Evolutionary conservation across 179 eudicot species (phyloP).

Genomic region (Beta corolliflora): DNA sequence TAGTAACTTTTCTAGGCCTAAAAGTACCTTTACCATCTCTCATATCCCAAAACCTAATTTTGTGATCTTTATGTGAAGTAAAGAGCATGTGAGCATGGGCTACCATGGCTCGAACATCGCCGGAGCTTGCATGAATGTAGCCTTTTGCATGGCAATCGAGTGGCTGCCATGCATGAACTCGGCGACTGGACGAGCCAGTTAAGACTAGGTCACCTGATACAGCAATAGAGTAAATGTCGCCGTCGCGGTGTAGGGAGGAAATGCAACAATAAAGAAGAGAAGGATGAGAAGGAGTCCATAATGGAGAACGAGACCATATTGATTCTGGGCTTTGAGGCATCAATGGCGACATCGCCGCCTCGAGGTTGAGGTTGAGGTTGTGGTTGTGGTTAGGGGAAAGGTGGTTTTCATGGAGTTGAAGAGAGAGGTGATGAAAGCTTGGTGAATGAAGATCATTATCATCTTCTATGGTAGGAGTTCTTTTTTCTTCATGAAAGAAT

Average conservation of each 20-base stretch:
- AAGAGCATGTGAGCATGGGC: constrained; percentile 45
- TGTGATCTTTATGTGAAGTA: constrained; percentile 56
- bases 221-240: constrained; percentile 49
- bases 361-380: neutral
- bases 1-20: constrained; percentile 39
- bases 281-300: constrained; percentile 16
- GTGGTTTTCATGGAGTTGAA: neutral
- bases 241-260: constrained; percentile 53
- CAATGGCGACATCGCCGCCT: neutral
- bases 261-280: constrained; percentile 50
- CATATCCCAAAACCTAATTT: constrained; percentile 50
- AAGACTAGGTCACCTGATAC: constrained; percentile 42
- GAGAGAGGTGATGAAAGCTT: neutral
- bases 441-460: neutral
- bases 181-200: constrained; percentile 53
- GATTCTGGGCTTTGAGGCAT: constrained; percentile 6
- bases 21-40: constrained; percentile 17
- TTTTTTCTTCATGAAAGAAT: neutral
- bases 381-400: neutral
- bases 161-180: constrained; percentile 59
- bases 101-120: constrained; percentile 51
- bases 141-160: constrained; percentile 52
- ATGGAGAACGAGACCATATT: constrained; percentile 50
- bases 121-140: constrained; percentile 41
- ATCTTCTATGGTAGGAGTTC: too few relatives aligned